Base-by-base conservation (phyloP, 257 asterid species). In the Rauvolfia tetraphylla region DNA sequence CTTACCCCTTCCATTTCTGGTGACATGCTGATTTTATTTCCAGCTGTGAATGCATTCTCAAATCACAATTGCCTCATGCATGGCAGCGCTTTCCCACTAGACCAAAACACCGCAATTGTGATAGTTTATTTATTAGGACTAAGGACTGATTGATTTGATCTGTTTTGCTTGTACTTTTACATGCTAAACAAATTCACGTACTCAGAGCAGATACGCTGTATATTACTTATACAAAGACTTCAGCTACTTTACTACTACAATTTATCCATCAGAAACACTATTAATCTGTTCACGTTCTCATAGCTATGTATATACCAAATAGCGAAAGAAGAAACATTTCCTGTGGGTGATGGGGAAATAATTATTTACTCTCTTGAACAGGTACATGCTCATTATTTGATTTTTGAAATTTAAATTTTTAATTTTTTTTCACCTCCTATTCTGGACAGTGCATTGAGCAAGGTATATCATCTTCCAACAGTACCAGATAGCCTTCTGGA, bases 381-480 rank as follows among this genome's bases (percentile, higher is more conserved):
- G 7, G 49, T 66, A 9, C 29, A 8, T 66, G 46, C 49, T 78
- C 29, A 8, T 61, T 61, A 57, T 46, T 57, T 48, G 29, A 15
- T 51, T 57, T 69, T 41, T 57, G 7, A 27, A 8, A 14, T 13
- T 76, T 5, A 61, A 41, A n/a, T n/a, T n/a, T 33, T 71, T 44
- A 33, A 39, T 57, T 53, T 4, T 63, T 49, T 68, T 72, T 51
- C 17, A 15, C 23, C 23, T 51, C 69, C 69, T 44, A 63, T 74
- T 79, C 58, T 71, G 49, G 69, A 33, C 88, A 92, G 96, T 85
- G 94, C 84, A 90, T 90, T 34, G 97, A 92, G 87, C 92, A 92
- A 78, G 92, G 95, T 61, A 92, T 87, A 73, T 70, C 90, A 53
- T 79, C 89, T 39, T 51, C 89, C 54, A 51, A 71, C 51, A 78